phyloP scores from a whole-genome alignment of 305 asterid genomes.

The Fraxinus sp. region DNA sequence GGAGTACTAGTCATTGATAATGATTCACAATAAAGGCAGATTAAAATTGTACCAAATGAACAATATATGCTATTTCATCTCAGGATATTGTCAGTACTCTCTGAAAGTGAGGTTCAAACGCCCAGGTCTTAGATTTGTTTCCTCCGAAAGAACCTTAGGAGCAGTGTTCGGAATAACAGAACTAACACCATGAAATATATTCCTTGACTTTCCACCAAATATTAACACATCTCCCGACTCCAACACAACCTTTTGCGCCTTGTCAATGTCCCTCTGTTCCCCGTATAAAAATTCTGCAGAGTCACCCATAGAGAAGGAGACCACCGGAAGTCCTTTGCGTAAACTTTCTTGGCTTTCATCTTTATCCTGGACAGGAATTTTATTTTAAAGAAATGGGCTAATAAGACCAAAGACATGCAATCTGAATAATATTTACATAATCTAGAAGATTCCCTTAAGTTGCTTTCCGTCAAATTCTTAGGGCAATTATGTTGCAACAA shows the following conservation, averaged over 20 bases:
- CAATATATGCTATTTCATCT: neutral
- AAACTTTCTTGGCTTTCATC: constrained; percentile 70
- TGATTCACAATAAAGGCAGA: neutral
- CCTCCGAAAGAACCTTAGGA: constrained; percentile 45
- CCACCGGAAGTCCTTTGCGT: constrained; percentile 56
- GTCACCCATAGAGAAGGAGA: constrained; percentile 78
- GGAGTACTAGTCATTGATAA: neutral
- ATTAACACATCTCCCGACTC: constrained; percentile 86
- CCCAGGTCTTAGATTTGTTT: constrained; percentile 58
- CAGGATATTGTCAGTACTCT: constrained; percentile 25
- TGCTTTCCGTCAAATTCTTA: neutral
- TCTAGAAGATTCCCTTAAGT: neutral
- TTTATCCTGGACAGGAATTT: constrained; percentile 53
- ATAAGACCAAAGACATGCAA: neutral
- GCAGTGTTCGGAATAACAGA: constrained; percentile 45
- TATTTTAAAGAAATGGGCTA: neutral
- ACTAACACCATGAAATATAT: constrained; percentile 65
- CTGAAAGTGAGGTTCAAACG: constrained; percentile 81
- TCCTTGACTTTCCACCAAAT: constrained; percentile 71
- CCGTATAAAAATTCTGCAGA: constrained; percentile 63
- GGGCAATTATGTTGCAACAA: neutral
- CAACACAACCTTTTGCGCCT: constrained; percentile 42
- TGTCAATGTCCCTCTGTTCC: constrained; percentile 45
- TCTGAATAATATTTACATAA: neutral
- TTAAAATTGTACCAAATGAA: neutral